Conservation (phyloP, 2,329 filamentous ascomycete species). For the Aureobasidium melanogenum region DNA sequence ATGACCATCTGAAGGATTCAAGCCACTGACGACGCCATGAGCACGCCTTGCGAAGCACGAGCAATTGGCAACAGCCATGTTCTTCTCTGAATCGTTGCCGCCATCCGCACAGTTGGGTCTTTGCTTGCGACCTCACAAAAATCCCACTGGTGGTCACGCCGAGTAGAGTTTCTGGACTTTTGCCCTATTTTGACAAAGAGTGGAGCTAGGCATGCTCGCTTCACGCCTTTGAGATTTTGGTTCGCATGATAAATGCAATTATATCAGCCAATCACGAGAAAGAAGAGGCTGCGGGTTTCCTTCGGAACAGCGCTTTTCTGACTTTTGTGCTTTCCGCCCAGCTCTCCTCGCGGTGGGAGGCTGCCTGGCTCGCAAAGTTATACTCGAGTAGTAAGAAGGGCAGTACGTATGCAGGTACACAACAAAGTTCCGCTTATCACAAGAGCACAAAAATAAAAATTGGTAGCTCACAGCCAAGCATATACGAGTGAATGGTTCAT, state of each 20-base stretch:
- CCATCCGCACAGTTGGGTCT: neutral
- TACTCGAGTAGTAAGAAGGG: neutral
- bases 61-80: neutral
- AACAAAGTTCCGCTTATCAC: neutral
- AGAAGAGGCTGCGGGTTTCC: neutral
- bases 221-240: neutral
- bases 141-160: neutral
- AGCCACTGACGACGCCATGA: constrained; percentile 11
- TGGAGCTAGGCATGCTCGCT: neutral
- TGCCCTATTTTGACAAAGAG: neutral
- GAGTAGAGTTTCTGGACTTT: neutral
- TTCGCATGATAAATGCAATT: neutral
- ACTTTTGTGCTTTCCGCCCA: neutral
- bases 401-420: constrained; percentile 2
- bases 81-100: constrained; percentile 1
- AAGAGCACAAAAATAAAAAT: neutral
- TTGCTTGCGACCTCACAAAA: neutral
- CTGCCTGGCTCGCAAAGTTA: neutral
- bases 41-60: neutral
- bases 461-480: neutral
- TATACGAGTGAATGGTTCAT: neutral
- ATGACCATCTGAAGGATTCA: neutral
- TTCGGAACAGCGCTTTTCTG: neutral
- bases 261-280: neutral
- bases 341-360: neutral